Base-by-base conservation (phyloP, 306 rosid species). In the Quercus rubra region DNA sequence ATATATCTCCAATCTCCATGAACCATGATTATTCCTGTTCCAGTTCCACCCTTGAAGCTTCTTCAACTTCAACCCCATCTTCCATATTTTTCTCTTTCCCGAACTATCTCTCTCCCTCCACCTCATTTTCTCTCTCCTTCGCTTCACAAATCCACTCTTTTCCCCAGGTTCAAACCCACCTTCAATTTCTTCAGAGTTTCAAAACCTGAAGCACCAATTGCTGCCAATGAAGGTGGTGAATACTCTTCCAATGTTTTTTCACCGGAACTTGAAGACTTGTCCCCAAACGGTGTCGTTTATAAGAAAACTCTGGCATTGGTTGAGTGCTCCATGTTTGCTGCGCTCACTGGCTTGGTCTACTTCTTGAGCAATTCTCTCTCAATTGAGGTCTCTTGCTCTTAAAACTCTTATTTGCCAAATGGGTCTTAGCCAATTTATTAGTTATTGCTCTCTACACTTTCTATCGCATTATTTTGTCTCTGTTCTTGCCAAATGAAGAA, bases 261-360 rank as follows among this genome's bases (percentile, higher is more conserved):
- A 43, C 1, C 72, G 10, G 88, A 87, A 62, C 52, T 87, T 72
- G 86, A 85, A 1, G 98, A 95, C 80, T 79, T 95, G 51, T 95
- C 99, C 17, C 86, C 88, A 63, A 74, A 86, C 35, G 96, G 99
- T 18, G 76, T 41, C 9, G 90, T 90, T 56, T 93, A 91, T 74
- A 83, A 79, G 90, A 91, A 91, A 77, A 95, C 98, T 9, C 77
- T 95, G 64, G 98, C 93, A 49, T 70, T 95, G 91, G 99, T 95
- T 67, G 99, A 95, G 87, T 95, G 99, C 82, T 91, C 99, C 85
- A 95, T 95, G 99, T 91, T 93, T 69, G 93, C 99, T 55, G 97
- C 99, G 3, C 97, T 95, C 66, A 89, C 95, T 31, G 99, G 99
- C 52, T 84, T 95, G 86, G 99, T 95, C 71, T 95, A 91, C 73